Evolutionary conservation across 1,284 basidiomycete genomes (phyloP), one percentile per base, ranked within the genome.

Genomic region (Wolfiporia cocos): DNA sequence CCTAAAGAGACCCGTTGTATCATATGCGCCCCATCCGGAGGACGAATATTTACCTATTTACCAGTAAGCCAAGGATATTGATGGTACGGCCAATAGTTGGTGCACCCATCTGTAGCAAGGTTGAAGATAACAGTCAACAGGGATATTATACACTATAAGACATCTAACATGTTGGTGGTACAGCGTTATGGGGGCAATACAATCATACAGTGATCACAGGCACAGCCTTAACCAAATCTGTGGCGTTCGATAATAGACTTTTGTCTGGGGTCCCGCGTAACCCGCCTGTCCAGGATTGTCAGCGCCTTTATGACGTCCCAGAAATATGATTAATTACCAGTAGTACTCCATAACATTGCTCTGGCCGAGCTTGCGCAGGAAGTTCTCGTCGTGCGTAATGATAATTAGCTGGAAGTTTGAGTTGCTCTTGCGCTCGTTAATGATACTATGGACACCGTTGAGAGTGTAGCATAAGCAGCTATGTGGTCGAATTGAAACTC

Each of bases 391-490:
- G 62, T 97, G 93, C 1, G 91, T 94, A 64, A 99, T 99, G 56
- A 99, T 88, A 51, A 99, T 88, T 34, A 99, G 76, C 67, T 99
- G 95, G 75, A 98, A 97, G 63, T 96, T 97, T 6, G 85, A 76
- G 59, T 93, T 87, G 43, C 76, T 75, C 59, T 86, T 86, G 53
- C 92, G 80, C 57, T 95, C 92, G 49, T 93, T 85, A 66, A 96
- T 94, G 59, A 96, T 92, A 55, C 91, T 94, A 42, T 14, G 29
- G 10, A 37, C 33, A 18, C 31, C 31, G 4, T 24, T 22, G 2
- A 12, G 22, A 22, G 34, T 47, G 17, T 41, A 43, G 35, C n/a
- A 29, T 33, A 23, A 28, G 22, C 42, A 45, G 39, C 37, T 28
- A 34, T n/a, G n/a, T n/a, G n/a, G n/a, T n/a, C 37, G 14, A 17